Evolutionary conservation across 208 protist species (phyloP).

Genomic region (Leishmania amazonensis): DNA sequence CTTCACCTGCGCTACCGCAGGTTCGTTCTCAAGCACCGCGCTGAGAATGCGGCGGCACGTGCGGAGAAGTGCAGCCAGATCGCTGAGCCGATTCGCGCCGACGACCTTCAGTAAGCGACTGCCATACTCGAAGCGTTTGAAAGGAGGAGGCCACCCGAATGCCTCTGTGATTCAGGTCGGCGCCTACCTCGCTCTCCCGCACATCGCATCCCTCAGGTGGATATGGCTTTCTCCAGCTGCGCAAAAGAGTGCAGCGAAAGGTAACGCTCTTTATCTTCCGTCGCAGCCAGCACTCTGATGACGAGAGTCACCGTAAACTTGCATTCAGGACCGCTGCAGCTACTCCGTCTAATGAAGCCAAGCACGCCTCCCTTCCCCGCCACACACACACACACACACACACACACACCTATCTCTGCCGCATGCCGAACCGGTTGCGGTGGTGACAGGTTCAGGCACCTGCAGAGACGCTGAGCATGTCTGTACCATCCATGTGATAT

Average conservation of each 20-base stretch:
- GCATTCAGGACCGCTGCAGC: not conserved
- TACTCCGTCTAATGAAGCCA: not conserved
- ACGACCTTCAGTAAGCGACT: not conserved
- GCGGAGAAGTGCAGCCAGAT: not conserved
- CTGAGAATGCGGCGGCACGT: conserved; percentile 1
- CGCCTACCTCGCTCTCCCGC: not conserved
- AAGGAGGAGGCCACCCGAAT: not conserved
- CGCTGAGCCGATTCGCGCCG: not conserved
- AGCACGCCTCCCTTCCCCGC: not conserved
- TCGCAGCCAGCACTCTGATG: not conserved
- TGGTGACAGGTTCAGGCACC: not conserved
- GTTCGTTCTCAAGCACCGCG: conserved; percentile 38
- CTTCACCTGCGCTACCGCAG: conserved; percentile 56
- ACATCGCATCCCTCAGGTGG: too few species aligned
- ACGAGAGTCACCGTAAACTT: not conserved
- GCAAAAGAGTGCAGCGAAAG: not conserved
- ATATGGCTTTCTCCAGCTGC: not conserved
- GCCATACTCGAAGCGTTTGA: not conserved
- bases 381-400: too few species aligned
- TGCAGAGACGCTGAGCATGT: not conserved
- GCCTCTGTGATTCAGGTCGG: not conserved
- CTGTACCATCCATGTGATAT: not conserved
- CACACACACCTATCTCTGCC: not conserved
- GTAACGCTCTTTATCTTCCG: not conserved
- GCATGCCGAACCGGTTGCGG: not conserved